Evolutionary conservation across 345 rosid species (phyloP), one percentile per base, ranked within the genome.

Genomic region (Euclidium syriacum): DNA sequence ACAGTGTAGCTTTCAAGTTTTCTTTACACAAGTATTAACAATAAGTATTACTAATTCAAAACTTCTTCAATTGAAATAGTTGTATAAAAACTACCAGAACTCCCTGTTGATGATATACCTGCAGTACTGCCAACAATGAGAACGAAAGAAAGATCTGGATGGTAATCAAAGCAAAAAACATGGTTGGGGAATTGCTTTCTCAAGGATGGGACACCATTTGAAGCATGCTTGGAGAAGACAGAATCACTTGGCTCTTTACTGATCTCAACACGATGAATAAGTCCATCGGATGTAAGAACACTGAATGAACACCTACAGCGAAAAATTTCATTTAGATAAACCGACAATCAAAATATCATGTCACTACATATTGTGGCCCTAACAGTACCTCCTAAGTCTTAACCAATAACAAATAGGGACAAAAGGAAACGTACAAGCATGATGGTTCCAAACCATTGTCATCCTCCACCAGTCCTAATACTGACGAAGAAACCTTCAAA

Each of bases 81-180:
- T 32, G 53, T 30, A 78, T 29, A 34, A 65, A 68, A 39, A 65
- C 42, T 90, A 89, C 96, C 99, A 59, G 85, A 61, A 76, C 70
- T 81, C 48, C 64, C 79, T 5, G 70, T 35, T 25, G 75, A 52
- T 38, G 87, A 70, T 67, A 47, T 60, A 68, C 75, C 56, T 29
- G 40, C 71, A 75, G 81, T 61, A 75, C 76, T 61, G 62, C 91
- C 80, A 75, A 88, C 80, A 71, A 75, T 63, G 56, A 77, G 74
- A 56, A 90, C 83, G 75, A 85, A 77, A 73, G 81, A 83, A 65
- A 67, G 77, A 42, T 81, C 75, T 7, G 80, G 84, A 73, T 70
- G 73, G 83, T 84, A 87, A 76, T 85, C 90, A 49, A 78, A 75
- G 80, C 97, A 94, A 74, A 80, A 76, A 75, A 80, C 80, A 63